Conservation (phyloP, 805 yeast genomes). For the Yarrowia divulgata region DNA sequence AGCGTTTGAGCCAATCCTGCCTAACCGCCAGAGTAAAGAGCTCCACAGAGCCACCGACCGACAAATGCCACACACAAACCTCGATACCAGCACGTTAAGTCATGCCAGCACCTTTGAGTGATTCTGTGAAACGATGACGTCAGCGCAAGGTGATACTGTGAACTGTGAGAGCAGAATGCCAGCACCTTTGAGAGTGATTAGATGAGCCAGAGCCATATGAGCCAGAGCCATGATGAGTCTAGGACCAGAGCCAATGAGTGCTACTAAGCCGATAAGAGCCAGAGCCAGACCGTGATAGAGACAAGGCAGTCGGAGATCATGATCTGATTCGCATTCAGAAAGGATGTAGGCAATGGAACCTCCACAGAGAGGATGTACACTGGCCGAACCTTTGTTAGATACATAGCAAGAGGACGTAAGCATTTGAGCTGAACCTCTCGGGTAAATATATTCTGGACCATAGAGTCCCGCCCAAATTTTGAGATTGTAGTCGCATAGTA, state of each 20-base stretch:
- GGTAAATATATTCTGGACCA: conserved; percentile 16
- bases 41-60: conserved; percentile 18
- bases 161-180: conserved; percentile 15
- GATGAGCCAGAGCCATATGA: conserved; percentile 18
- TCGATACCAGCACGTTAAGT: conserved; percentile 5
- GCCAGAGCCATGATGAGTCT: conserved; percentile 1
- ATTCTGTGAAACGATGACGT: conserved; percentile 18
- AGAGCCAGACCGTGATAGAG: background rate
- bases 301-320: conserved; percentile 12
- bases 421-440: conserved; percentile 18
- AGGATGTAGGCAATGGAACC: conserved; percentile 29
- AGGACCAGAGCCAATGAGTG: too few relatives aligned
- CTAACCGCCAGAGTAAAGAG: conserved; percentile 10
- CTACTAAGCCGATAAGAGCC: background rate
- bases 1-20: conserved; percentile 6
- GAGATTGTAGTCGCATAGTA: too few relatives aligned
- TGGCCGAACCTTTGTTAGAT: conserved; percentile 2
- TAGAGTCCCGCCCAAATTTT: conserved; percentile 1
- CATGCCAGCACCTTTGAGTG: conserved; percentile 5
- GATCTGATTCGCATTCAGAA: conserved; percentile 19
- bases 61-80: background rate
- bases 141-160: conserved; percentile 10
- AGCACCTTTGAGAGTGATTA: background rate
- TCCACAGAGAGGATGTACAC: background rate
- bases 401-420: conserved; percentile 9